phyloP scores from a whole-genome alignment of 2,329 filamentous ascomycete species.

The Sclerotinia borealis region DNA sequence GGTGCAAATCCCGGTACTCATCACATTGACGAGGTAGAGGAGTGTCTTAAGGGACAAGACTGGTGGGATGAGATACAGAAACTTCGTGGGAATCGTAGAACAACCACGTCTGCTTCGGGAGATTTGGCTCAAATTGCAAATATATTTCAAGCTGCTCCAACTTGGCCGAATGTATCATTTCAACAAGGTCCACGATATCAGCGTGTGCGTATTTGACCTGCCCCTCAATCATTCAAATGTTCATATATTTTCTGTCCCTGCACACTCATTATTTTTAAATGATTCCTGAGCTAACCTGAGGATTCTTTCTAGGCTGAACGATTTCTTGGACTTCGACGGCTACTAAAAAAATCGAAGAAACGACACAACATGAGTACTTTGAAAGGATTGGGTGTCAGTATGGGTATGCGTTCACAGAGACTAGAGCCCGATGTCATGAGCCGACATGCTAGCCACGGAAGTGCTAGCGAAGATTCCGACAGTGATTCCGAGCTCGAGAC shows the following conservation, averaged over 20 bases:
- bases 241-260: not conserved
- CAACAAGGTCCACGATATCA: slow-evolving; percentile 44
- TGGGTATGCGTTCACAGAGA: slow-evolving; percentile 72
- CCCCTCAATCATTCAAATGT: too few relatives aligned
- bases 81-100: slow-evolving; percentile 38
- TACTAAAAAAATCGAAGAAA: slow-evolving; percentile 52
- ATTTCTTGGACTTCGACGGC: slow-evolving; percentile 53
- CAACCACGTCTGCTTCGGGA: slow-evolving; percentile 32
- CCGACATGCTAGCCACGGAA: slow-evolving; percentile 38
- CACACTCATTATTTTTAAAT: not conserved
- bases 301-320: slow-evolving; percentile 27
- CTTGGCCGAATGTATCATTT: slow-evolving; percentile 48
- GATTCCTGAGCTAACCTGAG: not conserved
- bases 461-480: slow-evolving; percentile 39
- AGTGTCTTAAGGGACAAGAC: slow-evolving; percentile 61
- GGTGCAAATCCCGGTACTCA: slow-evolving; percentile 52
- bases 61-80: slow-evolving; percentile 77
- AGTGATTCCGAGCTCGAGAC: slow-evolving; percentile 35
- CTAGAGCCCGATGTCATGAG: slow-evolving; percentile 40
- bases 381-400: slow-evolving; percentile 53
- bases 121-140: slow-evolving; percentile 40
- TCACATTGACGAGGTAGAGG: slow-evolving; percentile 55
- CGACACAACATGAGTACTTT: slow-evolving; percentile 30
- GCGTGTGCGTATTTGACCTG: slow-evolving; percentile 14
- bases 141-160: slow-evolving; percentile 37